These are phyloP conservation scores for Epichloe hybrida DNA, from an alignment of 2,329 filamentous ascomycete species.

Conservation along the genomic window DNA sequence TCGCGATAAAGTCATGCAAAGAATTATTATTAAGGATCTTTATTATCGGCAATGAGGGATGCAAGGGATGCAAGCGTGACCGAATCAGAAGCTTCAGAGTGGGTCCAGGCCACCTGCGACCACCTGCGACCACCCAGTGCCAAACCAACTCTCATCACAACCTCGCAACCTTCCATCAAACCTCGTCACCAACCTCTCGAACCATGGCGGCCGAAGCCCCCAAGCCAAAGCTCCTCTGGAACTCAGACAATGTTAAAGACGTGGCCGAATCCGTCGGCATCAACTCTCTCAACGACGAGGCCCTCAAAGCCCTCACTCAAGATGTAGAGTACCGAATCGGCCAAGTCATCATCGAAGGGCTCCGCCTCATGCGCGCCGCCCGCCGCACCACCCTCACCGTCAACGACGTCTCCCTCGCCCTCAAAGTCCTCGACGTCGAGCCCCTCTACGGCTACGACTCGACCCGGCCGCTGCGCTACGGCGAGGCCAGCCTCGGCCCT, in stretches of 20 bases:
- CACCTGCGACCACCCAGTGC: neutral
- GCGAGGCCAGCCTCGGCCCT: constrained; percentile 84
- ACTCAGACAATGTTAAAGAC: constrained; percentile 87
- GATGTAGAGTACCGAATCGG: constrained; percentile 93
- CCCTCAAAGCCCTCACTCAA: constrained; percentile 73
- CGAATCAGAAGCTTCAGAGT: too few relatives aligned
- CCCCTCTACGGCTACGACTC: constrained; percentile 96
- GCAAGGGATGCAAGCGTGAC: too few relatives aligned
- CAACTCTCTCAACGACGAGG: constrained; percentile 65
- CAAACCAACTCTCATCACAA: neutral
- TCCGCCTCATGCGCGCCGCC: constrained; percentile 91
- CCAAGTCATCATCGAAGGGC: constrained; percentile 82
- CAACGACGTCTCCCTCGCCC: constrained; percentile 75
- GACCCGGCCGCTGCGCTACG: constrained; percentile 75
- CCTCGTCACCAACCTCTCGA: neutral
- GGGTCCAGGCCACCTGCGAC: too few relatives aligned
- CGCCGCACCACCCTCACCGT: constrained; percentile 79
- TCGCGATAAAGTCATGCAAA: constrained; percentile 24
- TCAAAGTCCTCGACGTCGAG: constrained; percentile 81
- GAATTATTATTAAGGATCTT: constrained; percentile 10
- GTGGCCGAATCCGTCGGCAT: constrained; percentile 95
- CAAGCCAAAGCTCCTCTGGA: constrained; percentile 65
- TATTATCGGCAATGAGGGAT: neutral
- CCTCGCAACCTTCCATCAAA: neutral
- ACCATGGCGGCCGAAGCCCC: constrained; percentile 26